A percentile compares a stretch with the other conserved stretches of the same genome.
phyloP scores from a whole-genome alignment of 1,284 basidiomycete genomes.

The Ceratobasidium sp. region DNA sequence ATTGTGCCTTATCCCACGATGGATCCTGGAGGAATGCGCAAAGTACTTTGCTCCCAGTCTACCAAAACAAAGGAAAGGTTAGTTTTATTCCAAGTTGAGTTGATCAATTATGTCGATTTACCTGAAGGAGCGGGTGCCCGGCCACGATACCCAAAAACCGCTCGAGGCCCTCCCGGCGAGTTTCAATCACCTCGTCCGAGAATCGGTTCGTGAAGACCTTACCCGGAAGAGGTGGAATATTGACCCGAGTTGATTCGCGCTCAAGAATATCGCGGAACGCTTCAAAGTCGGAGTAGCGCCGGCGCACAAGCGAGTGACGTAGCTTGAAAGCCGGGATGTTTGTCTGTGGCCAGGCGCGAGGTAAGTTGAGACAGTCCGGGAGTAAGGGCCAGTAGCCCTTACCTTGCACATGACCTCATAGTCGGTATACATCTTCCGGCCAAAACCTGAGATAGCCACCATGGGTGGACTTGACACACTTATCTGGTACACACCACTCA shows the following conservation, averaged over 20 bases:
- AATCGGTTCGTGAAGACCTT: constrained; percentile 98
- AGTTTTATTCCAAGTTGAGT: constrained; percentile 15
- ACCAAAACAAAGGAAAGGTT: constrained; percentile 23
- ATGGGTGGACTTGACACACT: neutral
- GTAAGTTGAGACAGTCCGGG: constrained; percentile 2
- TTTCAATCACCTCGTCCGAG: constrained; percentile 97
- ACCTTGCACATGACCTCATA: constrained; percentile 99
- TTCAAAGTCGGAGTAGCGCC: constrained; percentile 99
- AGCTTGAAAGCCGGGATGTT: constrained; percentile 99
- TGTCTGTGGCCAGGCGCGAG: constrained; percentile 68
- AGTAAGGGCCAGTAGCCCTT: constrained; percentile 52
- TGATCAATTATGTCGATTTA: constrained; percentile 60
- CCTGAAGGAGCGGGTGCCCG: constrained; percentile 95
- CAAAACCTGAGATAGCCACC: constrained; percentile 74
- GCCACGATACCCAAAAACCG: constrained; percentile 96
- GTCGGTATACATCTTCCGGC: constrained; percentile 99
- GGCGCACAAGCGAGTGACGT: constrained; percentile 91
- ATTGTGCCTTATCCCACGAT: constrained; percentile 83
- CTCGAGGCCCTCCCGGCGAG: constrained; percentile 91
- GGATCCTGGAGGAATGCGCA: constrained; percentile 97
- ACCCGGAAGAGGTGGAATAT: constrained; percentile 95
- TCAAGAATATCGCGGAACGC: constrained; percentile 99
- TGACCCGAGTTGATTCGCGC: constrained; percentile 95
- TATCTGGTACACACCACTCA: constrained; percentile 58
- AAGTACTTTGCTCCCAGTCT: constrained; percentile 97